Evolutionary conservation across 345 rosid species (phyloP), one percentile per base, ranked within the genome.

Genomic region (Raphanus sativus): DNA sequence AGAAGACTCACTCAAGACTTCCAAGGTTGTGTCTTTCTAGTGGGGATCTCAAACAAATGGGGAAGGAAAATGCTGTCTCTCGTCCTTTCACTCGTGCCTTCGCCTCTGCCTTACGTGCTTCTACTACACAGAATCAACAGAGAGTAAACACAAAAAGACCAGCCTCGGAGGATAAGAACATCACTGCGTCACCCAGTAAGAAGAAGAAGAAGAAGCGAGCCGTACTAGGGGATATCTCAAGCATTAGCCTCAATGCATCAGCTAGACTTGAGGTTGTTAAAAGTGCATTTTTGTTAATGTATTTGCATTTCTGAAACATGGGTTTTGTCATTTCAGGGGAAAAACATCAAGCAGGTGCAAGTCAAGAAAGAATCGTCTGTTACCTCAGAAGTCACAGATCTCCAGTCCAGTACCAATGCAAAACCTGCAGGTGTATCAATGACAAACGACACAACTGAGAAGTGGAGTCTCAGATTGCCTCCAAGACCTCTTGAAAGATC

Each of bases 171-270:
- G 88, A 84, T 83, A 81, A 63, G 60, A 84, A 60, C 48, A 34
- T 54, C 65, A 80, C 65, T 73, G 85, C 66, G 62, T 16, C 54
- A 45, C 71, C 80, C 34, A 86, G 58, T 33, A 78, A 73, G 77
- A 28, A 28, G 30, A 72, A 73, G 77, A 72, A 45, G 74, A 73
- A 83, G 84, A 90, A 83, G 84, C 89, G 89, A 82, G 87, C 86
- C 3, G 89, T 80, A 75, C 87, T 94, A 73, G 85, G 81, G 73
- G 97, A 94, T 80, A 86, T 91, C 77, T 85, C 97, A 9, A 91
- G 90, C 84, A 85, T 86, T 80, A 75, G 83, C 79, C 78, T 86
- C 69, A 81, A 68, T 69, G 86, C 86, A 21, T 21, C 21, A 72
- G 65, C 84, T 30, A 86, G 85, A 81, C 60, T 83, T 73, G 84